Evolutionary conservation across 108 stramenopile genomes (phyloP), one percentile per base, ranked within the genome.

Genomic region (Fragilariopsis cylindrus): DNA sequence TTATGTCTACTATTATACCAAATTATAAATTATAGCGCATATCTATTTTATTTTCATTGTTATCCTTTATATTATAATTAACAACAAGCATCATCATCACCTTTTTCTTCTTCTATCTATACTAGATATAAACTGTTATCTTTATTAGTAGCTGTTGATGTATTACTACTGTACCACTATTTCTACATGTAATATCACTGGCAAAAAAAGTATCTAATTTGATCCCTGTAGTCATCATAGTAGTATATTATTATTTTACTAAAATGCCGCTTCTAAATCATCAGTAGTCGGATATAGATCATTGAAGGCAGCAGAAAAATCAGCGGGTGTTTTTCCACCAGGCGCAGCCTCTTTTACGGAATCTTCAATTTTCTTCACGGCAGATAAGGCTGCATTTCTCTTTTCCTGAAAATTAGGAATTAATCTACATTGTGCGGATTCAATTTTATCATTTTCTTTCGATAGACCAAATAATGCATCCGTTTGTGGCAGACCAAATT

Each of bases 401-500:
- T 67, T 73, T 2, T 65, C 71, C 13, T 48, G 48, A 7, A 64
- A 45, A 65, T 74, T 74, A 19, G 79, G 79, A 21, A 64, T 42
- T 44, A 80, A 46, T 12, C 73, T 62, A 49, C 74, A 47, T 48
- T 66, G 57, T 4, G 79, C 79, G 4, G 54, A 52, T 42, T 65
- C 69, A 30, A 80, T 48, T n/a, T 55, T 18, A n/a, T 73, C 58
- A 2, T 65, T 56, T 62, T 80, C 79, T 52, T 80, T 70, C 47
- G 54, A 69, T 18, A 71, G n/a, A 41, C 65, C 74, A 71, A 80
- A 74, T 46, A 80, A 60, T 41, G 68, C 62, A 42, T 80, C 74
- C 9, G 79, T 46, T 62, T 65, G 56, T 48, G 52, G 69, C 13
- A 73, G 60, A 50, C 79, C 79, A 58, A 80, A 80, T 48, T 80